Percentiles rank a stretch among this genome's conserved stretches.
These are phyloP conservation scores for Senecio squalidus DNA, from an alignment of 140 eudicot genomes.

Conservation along the genomic window DNA sequence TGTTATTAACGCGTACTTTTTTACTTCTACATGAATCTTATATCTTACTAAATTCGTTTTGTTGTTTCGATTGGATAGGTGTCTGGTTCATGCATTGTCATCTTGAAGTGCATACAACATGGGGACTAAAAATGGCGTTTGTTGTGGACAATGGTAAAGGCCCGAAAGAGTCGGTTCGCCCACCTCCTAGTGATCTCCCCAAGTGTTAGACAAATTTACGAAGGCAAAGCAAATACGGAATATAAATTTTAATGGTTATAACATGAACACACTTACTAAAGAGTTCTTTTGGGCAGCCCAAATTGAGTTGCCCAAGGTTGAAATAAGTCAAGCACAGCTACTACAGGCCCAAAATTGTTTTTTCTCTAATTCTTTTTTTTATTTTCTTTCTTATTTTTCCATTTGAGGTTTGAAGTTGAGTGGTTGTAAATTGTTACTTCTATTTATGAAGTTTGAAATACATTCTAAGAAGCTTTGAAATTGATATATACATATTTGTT, in stretches of 20 bases:
- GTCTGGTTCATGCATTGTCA: constrained; percentile 79
- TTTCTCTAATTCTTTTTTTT: background rate
- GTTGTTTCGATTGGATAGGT: constrained; percentile 17
- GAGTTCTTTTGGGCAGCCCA: constrained; percentile 30
- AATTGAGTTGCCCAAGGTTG: constrained; percentile 24
- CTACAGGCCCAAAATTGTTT: background rate
- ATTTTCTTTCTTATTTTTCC: background rate
- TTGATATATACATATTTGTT: background rate
- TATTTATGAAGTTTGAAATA: constrained; percentile 10
- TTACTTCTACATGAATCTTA: background rate
- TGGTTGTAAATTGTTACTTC: constrained; percentile 48
- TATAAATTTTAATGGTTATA: background rate
- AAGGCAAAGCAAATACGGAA: background rate
- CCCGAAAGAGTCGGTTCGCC: constrained; percentile 40
- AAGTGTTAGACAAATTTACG: constrained; percentile 23
- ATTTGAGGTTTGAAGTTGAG: constrained; percentile 22
- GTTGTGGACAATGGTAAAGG: constrained; percentile 66
- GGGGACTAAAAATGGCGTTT: constrained; percentile 73
- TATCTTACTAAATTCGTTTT: background rate
- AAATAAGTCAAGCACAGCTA: constrained; percentile 17
- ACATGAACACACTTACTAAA: background rate
- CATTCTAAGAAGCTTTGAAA: background rate
- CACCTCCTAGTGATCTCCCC: constrained; percentile 53
- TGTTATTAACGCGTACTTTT: background rate
- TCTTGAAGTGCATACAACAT: constrained; percentile 57